Percentiles rank a stretch among this genome's conserved stretches.
Conservation (phyloP, 441 rosid species). For the Hura crepitans region DNA sequence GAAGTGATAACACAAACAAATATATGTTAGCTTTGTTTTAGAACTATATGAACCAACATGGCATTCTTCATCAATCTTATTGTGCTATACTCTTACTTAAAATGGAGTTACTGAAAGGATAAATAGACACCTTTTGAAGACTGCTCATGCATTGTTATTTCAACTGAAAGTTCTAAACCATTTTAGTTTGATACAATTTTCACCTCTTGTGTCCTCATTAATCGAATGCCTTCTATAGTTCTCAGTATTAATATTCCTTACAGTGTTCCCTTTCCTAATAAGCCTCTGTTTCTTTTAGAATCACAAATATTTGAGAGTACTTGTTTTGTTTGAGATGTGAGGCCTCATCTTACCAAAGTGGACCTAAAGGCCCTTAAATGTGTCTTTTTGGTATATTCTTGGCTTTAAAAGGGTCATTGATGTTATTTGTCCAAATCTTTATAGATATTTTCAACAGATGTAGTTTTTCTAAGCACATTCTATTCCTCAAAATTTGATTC, state of each 20-base stretch:
- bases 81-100: neutral
- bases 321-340: neutral
- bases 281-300: neutral
- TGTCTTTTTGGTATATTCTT: slow-evolving; percentile 13
- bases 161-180: neutral
- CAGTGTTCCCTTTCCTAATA: neutral
- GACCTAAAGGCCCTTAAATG: neutral
- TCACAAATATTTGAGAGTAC: neutral
- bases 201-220: neutral
- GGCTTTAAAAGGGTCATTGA: slow-evolving; percentile 1
- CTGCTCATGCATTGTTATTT: neutral
- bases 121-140: neutral
- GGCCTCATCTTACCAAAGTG: neutral
- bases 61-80: neutral
- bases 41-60: neutral
- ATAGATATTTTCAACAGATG: neutral
- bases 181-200: slow-evolving; percentile 1
- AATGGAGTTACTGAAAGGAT: neutral
- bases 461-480: neutral
- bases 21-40: neutral
- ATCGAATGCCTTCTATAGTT: neutral
- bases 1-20: slow-evolving; percentile 21
- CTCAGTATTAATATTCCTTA: neutral
- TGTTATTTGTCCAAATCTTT: neutral
- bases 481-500: neutral